Evolutionary conservation across 169 alveolate genomes (phyloP).

Genomic region (Cryptosporidium xiaoi): DNA sequence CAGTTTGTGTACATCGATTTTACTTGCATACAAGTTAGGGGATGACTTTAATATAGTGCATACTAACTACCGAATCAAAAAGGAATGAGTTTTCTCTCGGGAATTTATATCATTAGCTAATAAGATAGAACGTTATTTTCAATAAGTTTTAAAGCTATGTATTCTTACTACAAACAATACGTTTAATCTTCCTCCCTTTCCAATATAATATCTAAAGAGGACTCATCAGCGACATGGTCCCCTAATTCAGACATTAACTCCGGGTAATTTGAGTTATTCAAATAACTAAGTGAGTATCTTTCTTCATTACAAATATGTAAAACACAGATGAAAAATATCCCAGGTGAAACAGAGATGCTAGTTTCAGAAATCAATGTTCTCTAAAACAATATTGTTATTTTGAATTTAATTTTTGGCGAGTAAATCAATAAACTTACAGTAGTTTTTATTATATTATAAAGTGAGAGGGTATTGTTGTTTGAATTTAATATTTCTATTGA

Average conservation of each 20-base stretch:
- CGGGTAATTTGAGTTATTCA: neutral
- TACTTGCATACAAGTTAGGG: no score
- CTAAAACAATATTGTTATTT: neutral
- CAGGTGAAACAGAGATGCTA: slow-evolving; percentile 5
- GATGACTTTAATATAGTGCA: no score
- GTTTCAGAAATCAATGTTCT: slow-evolving; percentile 7
- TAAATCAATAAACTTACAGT: slow-evolving; percentile 36
- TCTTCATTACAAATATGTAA: slow-evolving; percentile 60
- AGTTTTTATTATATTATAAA: slow-evolving; percentile 4
- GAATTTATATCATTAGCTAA: no score
- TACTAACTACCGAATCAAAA: no score
- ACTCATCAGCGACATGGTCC: neutral
- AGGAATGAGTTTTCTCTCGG: no score
- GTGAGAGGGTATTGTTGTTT: neutral
- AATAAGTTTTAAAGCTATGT: no score
- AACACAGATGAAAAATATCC: slow-evolving; percentile 49
- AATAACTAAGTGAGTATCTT: slow-evolving; percentile 7
- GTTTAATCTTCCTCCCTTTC: no score
- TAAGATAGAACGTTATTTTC: no score
- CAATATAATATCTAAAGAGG: neutral
- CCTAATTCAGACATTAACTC: neutral
- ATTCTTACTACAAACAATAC: no score
- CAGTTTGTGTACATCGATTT: no score
- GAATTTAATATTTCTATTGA: slow-evolving; percentile 23
- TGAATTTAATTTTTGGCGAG: neutral